Evolutionary conservation across 2,329 filamentous ascomycete genomes (phyloP), one percentile per base, ranked within the genome.

Genomic region (Cladophialophora chaetospira): DNA sequence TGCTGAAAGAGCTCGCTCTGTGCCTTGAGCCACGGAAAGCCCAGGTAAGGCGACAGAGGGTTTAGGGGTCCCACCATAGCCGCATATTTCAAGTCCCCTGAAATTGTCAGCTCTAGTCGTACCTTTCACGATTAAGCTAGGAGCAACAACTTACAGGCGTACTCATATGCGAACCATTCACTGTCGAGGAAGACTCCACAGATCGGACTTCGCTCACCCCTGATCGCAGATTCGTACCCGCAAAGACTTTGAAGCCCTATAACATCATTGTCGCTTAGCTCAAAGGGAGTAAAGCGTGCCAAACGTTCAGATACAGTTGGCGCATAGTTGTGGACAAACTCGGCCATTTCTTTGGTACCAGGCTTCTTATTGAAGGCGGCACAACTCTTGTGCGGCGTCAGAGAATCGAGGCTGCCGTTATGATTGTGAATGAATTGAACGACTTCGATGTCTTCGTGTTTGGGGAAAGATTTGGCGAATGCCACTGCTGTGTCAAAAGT

Each of bases 221-320:
- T 83, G 61, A 88, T 87, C 65, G 88, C 86, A 2, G 80, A 84
- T 65, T 89, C 86, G 57, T 87, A 89, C 3, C 84, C 86, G 63
- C 86, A 89, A n/a, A 88, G 75, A 63, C 88, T 88, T 0, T 85
- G 84, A 47, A 88, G 84, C 42, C 80, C 78, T 5, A 72, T 74
- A 38, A 85, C 73, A 55, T 88, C 83, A 1, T 69, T 71, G 28
- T 78, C 71, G 0, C 75, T 78, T 29, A 88, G 75, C 1, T 77
- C 79, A 29, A 88, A 76, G 4, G 61, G 58, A 3, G 48, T 59
- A 40, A 46, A 58, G 11, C 25, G 53, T 13, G 52, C 56, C 6
- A 63, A 50, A n/a, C 61, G 58, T 3, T 40, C 17, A 13, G 61
- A 53, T 6, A 55, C 55, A 6, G 47, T 47, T 3, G 42, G 26